Conservation (phyloP, 139 green algal species). For the Chlamydomonas urium region DNA sequence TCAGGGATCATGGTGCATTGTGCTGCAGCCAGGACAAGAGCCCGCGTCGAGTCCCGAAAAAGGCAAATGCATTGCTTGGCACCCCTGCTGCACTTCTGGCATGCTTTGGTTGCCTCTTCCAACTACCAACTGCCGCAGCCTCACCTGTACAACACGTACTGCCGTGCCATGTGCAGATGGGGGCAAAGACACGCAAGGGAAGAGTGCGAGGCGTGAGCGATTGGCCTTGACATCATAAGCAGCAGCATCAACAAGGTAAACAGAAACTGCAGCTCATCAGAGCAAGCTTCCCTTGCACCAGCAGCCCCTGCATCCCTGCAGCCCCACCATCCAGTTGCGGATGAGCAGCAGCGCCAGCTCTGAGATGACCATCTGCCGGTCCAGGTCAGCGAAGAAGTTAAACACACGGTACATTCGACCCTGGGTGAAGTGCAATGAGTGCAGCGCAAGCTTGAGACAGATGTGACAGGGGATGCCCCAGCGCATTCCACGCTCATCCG, state of each 20-base stretch:
- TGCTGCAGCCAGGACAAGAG: too few species aligned
- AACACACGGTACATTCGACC: constrained; percentile 17
- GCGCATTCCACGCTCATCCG: neutral
- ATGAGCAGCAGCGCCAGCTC: constrained; percentile 13
- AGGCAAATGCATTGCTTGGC: too few species aligned
- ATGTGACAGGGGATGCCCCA: neutral
- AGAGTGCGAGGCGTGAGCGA: neutral
- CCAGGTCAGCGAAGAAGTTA: neutral
- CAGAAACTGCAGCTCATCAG: neutral
- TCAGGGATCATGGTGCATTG: too few species aligned
- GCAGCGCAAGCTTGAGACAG: neutral
- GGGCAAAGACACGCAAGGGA: neutral
- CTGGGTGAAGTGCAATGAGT: neutral
- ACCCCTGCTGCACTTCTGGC: too few species aligned
- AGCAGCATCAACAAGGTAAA: neutral
- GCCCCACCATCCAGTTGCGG: constrained; percentile 2
- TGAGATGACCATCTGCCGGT: constrained; percentile 5
- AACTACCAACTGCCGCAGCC: too few species aligned
- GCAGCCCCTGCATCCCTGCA: too few species aligned
- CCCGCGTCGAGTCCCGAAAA: too few species aligned
- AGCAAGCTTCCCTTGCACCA: neutral
- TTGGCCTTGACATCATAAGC: too few species aligned
- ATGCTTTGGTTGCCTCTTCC: too few species aligned
- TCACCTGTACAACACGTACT: constrained; percentile 10
- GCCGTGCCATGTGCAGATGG: neutral